A percentile compares a stretch with the other conserved stretches of the same genome.
These are phyloP conservation scores for Mortierella sp. DNA, from an alignment of 371 early-diverging fungal species.

Conservation along the genomic window DNA sequence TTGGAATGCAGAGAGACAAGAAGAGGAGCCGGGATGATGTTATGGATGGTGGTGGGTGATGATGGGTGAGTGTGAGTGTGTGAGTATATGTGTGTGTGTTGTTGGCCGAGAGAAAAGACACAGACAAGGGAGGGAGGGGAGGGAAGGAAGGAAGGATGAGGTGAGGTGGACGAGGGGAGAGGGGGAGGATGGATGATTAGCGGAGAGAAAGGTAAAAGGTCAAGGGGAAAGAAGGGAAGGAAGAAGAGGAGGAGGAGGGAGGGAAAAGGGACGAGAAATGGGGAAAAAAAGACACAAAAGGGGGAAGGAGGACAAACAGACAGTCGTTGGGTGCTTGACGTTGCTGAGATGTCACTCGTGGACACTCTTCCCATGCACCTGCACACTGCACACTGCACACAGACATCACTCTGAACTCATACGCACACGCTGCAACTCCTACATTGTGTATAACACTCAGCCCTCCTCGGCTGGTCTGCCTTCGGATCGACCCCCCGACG, in stretches of 20 bases:
- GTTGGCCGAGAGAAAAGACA: neutral
- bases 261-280: neutral
- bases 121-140: neutral
- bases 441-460: neutral
- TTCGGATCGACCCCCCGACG: neutral
- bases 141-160: neutral
- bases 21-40: neutral
- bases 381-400: too few relatives aligned
- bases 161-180: neutral
- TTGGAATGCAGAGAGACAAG: conserved; percentile 9
- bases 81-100: neutral
- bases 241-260: neutral
- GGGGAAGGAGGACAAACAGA: neutral
- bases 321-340: too few relatives aligned
- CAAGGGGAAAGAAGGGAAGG: neutral
- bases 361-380: too few relatives aligned
- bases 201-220: neutral
- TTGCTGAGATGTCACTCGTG: too few relatives aligned
- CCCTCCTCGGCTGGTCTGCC: neutral
- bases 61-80: neutral
- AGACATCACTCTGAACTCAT: too few relatives aligned
- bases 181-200: conserved; percentile 7
- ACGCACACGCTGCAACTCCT: neutral
- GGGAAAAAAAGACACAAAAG: neutral
- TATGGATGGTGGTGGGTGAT: neutral